Evolutionary conservation across 1,284 basidiomycete species (phyloP).

Genomic region (Austropuccinia psidii): DNA sequence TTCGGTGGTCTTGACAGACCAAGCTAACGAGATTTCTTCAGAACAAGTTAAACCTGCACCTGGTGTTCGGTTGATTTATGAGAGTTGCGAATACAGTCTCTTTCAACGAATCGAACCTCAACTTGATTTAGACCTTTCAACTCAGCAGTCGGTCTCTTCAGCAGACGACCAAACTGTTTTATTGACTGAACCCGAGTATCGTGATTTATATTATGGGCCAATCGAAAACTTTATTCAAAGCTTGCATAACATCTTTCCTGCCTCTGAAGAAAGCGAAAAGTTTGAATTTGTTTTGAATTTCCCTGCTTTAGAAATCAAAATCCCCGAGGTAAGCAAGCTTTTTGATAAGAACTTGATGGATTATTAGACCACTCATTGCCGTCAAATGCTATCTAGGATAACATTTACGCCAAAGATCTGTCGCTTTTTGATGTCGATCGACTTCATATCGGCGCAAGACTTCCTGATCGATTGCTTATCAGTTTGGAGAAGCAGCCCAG

Average conservation of each 20-base stretch:
- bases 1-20: background rate
- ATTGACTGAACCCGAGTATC: conserved; percentile 11
- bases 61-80: conserved; percentile 13
- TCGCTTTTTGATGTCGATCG: conserved; percentile 33
- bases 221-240: background rate
- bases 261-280: conserved; percentile 2
- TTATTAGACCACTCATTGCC: background rate
- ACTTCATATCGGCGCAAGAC: conserved; percentile 23
- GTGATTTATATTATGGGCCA: conserved; percentile 15
- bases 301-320: conserved; percentile 3
- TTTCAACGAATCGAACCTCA: background rate
- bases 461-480: conserved; percentile 13
- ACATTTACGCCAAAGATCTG: conserved; percentile 19
- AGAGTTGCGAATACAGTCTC: conserved; percentile 24
- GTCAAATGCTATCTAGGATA: conserved; percentile 3
- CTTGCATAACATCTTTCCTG: conserved; percentile 27
- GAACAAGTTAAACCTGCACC: background rate
- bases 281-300: conserved; percentile 29
- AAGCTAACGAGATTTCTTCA: background rate
- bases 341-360: background rate
- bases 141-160: background rate
- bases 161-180: background rate
- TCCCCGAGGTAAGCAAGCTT: conserved; percentile 15
- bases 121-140: background rate
- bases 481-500: conserved; percentile 28